These are phyloP conservation scores for Lepidium aucheri DNA, from an alignment of 345 rosid species.

Conservation along the genomic window DNA sequence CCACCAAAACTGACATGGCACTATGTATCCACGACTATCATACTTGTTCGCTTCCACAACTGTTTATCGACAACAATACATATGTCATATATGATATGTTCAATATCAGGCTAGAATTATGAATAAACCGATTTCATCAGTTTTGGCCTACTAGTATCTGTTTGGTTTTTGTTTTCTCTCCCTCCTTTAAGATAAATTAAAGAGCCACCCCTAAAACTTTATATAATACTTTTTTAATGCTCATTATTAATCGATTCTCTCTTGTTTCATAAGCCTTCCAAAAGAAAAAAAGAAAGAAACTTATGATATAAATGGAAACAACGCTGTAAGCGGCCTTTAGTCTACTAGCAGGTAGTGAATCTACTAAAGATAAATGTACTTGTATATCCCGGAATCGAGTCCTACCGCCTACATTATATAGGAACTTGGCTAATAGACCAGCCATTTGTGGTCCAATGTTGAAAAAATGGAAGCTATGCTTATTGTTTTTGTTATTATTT, in stretches of 20 bases:
- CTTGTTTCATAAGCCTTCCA: neutral
- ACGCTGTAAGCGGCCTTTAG: too few relatives aligned
- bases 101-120: neutral
- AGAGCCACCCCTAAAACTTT: neutral
- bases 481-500: too few relatives aligned
- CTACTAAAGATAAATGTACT: too few relatives aligned
- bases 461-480: too few relatives aligned
- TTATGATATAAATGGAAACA: too few relatives aligned
- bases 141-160: constrained; percentile 1
- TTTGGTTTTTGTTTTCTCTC: neutral
- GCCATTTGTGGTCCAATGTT: too few relatives aligned
- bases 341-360: too few relatives aligned
- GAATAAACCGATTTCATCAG: constrained; percentile 3
- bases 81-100: constrained; percentile 14
- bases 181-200: neutral
- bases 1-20: constrained; percentile 32
- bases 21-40: constrained; percentile 42
- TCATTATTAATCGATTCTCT: neutral
- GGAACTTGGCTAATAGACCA: too few relatives aligned
- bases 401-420: too few relatives aligned
- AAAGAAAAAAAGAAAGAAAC: too few relatives aligned
- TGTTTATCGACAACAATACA: constrained; percentile 31
- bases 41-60: constrained; percentile 18
- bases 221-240: neutral
- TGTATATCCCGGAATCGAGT: too few relatives aligned